These are phyloP conservation scores for Geosiphon pyriformis DNA, from an alignment of 192 early-diverging fungal genomes.

Conservation along the genomic window DNA sequence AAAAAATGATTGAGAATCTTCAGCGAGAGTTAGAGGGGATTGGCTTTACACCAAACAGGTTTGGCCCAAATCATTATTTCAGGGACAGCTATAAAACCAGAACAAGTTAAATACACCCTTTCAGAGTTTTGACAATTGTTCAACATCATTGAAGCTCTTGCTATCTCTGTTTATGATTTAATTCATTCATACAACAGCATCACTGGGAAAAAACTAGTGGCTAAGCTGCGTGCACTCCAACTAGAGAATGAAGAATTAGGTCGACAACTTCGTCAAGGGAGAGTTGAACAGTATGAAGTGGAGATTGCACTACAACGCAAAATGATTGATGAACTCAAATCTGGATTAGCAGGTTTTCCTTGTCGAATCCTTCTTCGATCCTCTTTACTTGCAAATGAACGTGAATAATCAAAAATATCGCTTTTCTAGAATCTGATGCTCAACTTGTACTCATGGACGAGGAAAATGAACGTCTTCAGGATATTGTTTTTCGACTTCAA, in stretches of 20 bases:
- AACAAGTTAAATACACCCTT: too few species aligned
- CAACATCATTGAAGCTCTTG: too few species aligned
- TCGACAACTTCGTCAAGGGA: constrained; percentile 26
- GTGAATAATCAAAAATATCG: background rate
- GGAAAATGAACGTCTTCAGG: constrained; percentile 27
- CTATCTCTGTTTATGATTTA: too few species aligned
- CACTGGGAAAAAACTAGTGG: constrained; percentile 26
- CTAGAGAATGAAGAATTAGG: constrained; percentile 32
- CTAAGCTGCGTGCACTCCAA: constrained; percentile 25
- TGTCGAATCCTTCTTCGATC: background rate
- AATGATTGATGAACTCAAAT: constrained; percentile 28
- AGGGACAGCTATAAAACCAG: too few species aligned
- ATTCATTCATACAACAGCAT: background rate
- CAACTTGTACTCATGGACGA: constrained; percentile 18
- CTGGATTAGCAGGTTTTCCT: constrained; percentile 20
- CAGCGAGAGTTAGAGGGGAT: constrained; percentile 27
- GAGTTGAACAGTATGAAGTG: constrained; percentile 28
- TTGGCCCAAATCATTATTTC: too few species aligned
- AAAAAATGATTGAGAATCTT: constrained; percentile 19
- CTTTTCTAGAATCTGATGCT: constrained; percentile 19
- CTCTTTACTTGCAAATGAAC: background rate
- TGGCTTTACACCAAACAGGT: constrained; percentile 27
- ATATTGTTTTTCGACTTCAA: constrained; percentile 16
- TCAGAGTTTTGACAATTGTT: too few species aligned
- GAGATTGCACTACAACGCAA: constrained; percentile 28